Evolutionary conservation across 2,329 filamentous ascomycete genomes (phyloP), one percentile per base, ranked within the genome.

Genomic region (Escovopsis sp.): DNA sequence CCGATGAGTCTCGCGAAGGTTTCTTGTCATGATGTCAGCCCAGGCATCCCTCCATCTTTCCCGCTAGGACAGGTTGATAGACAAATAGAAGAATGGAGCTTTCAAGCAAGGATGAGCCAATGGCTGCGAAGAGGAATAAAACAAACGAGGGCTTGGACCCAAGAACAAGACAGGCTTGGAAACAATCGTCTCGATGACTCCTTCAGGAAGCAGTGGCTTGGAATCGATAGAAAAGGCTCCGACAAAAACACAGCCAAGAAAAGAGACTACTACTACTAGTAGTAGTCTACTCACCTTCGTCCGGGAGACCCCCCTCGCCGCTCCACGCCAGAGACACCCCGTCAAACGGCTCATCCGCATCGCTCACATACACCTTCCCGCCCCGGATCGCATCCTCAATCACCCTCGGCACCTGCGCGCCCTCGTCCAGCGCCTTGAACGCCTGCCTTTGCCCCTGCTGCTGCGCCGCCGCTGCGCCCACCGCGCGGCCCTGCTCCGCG

Each of bases 331-430:
- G 54, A 35, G 70, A 73, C 5, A 94, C 82, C 4, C 76, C 73
- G 53, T 81, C 75, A 56, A 93, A 94, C 4, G 79, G 77, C 63
- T 92, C 84, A 53, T 94, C 86, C 21, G 83, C 75, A 39, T 94
- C 87, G 41, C 79, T 90, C 13, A 72, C 57, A 55, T 90, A 93
- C 8, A 25, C 9, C 51, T 79, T 76, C 30, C 66, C 69, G 34
- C 68, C 60, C 34, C 66, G 62, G 36, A 58, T 59, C 7, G 61
- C 64, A 28, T 60, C 54, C 36, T 60, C 56, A 35, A 87, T 64
- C 4, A 60, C 57, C 34, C 62, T 56, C 6, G 86, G 83, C 35
- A 86, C 67, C 40, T 66, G 55, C 35, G 68, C 64, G 43, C 68
- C 65, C 41, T 63, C 47, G 46, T 74, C 70, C 31, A 58, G 57